These are phyloP conservation scores for Tuber melanosporum DNA, from an alignment of 495 filamentous ascomycete species.

Conservation along the genomic window DNA sequence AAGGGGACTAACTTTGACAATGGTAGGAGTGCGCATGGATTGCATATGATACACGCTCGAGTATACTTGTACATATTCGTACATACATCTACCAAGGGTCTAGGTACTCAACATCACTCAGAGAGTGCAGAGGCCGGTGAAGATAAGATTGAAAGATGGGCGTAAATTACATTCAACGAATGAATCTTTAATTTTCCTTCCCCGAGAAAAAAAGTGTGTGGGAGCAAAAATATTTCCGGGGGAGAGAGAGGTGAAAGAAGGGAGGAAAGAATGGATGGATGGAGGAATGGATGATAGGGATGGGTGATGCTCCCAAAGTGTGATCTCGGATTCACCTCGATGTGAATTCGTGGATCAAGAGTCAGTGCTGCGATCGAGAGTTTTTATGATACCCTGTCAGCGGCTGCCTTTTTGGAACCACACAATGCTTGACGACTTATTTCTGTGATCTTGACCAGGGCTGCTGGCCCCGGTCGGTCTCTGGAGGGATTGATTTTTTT, in stretches of 20 bases:
- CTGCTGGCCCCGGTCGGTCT: neutral
- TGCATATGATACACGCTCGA: neutral
- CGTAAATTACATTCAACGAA: too few species aligned
- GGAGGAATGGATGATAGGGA: neutral
- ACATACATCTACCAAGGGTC: neutral
- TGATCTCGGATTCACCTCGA: neutral
- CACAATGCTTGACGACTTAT: neutral
- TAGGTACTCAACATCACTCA: neutral
- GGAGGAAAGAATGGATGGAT: neutral
- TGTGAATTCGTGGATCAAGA: constrained; percentile 3
- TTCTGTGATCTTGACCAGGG: neutral
- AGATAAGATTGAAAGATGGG: neutral
- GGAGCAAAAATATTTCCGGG: neutral
- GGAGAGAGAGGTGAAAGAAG: neutral
- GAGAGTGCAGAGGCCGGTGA: neutral
- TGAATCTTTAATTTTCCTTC: too few species aligned
- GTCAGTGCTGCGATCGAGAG: constrained; percentile 13
- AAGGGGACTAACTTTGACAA: neutral
- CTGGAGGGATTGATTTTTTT: neutral
- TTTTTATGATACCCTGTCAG: constrained; percentile 2
- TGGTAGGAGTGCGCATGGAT: neutral
- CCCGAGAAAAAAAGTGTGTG: neutral
- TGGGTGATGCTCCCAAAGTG: neutral
- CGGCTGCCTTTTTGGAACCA: neutral
- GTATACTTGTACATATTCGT: neutral